Conservation (phyloP, 1,284 basidiomycete species). For the Ustilago vetiveriae region DNA sequence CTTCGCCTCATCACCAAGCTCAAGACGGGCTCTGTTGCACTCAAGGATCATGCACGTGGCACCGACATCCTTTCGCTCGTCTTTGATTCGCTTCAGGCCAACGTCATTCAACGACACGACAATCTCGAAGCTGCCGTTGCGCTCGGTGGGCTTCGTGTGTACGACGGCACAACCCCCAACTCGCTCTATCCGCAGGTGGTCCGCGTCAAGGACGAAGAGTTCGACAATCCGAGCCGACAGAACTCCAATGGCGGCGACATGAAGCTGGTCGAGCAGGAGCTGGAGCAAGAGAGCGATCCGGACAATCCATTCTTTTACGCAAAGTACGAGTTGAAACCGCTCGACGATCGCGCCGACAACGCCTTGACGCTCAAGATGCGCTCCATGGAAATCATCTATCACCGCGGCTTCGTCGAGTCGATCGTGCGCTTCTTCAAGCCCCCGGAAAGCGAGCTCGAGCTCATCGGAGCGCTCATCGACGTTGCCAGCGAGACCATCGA, state of each 20-base stretch:
- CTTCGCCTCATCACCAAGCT: constrained; percentile 75
- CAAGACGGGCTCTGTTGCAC: constrained; percentile 59
- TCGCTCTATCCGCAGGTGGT: constrained; percentile 93
- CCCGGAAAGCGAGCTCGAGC: constrained; percentile 92
- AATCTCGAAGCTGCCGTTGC: constrained; percentile 85
- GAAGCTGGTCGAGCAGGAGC: constrained; percentile 59
- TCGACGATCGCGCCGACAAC: constrained; percentile 91
- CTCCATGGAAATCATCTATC: constrained; percentile 98
- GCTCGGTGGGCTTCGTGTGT: constrained; percentile 86
- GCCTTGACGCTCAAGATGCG: constrained; percentile 90
- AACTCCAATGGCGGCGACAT: constrained; percentile 45
- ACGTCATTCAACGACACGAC: constrained; percentile 84
- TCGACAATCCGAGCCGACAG: constrained; percentile 40
- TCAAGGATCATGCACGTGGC: constrained; percentile 55
- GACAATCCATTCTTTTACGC: constrained; percentile 88
- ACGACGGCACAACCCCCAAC: constrained; percentile 85
- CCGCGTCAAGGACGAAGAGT: constrained; percentile 78
- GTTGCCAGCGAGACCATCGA: constrained; percentile 94
- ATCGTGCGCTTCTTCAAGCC: constrained; percentile 93
- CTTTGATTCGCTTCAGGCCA: constrained; percentile 87
- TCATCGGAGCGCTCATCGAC: constrained; percentile 77
- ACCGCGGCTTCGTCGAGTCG: constrained; percentile 91
- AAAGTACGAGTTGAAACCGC: constrained; percentile 90
- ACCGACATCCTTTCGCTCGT: constrained; percentile 85
- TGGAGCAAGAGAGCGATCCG: constrained; percentile 61